Conservation (phyloP, 306 rosid species). For the Trifolium fragiferum region DNA sequence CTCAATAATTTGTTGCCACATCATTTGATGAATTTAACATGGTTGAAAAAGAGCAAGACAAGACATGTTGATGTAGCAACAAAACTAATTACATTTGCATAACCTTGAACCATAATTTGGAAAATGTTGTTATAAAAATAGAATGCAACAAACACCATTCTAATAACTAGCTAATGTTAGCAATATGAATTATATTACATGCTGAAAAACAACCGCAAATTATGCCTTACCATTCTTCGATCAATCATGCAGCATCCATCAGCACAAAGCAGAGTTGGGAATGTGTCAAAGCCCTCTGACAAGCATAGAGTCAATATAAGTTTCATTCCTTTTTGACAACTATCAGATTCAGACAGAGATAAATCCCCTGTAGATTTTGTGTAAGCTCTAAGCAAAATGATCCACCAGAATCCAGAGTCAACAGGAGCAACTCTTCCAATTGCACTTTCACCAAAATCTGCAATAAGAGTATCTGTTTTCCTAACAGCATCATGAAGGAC, state of each 20-base stretch:
- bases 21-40: slow-evolving; percentile 21
- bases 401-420: slow-evolving; percentile 99
- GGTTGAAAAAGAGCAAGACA: slow-evolving; percentile 18
- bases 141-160: slow-evolving; percentile 22
- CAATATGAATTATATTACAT: slow-evolving; percentile 23
- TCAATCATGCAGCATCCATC: slow-evolving; percentile 94
- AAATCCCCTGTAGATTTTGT: slow-evolving; percentile 91
- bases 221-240: slow-evolving; percentile 80
- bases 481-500: slow-evolving; percentile 82
- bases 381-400: slow-evolving; percentile 87
- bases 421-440: slow-evolving; percentile 97
- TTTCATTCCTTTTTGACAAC: slow-evolving; percentile 92
- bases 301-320: slow-evolving; percentile 84
- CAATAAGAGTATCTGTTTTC: slow-evolving; percentile 76
- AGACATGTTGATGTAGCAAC: slow-evolving; percentile 19
- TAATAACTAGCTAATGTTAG: slow-evolving; percentile 20
- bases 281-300: slow-evolving; percentile 93
- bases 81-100: slow-evolving; percentile 29
- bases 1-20: background rate
- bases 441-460: slow-evolving; percentile 96
- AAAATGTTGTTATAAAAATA: slow-evolving; percentile 13
- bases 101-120: background rate
- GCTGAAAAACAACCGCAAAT: slow-evolving; percentile 23
- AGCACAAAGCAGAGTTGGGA: slow-evolving; percentile 93
- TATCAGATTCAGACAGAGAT: slow-evolving; percentile 68